Percentiles rank a stretch among this genome's conserved stretches.
Evolutionary conservation across 306 rosid species (phyloP).

Genomic region (Trifolium pratense): DNA sequence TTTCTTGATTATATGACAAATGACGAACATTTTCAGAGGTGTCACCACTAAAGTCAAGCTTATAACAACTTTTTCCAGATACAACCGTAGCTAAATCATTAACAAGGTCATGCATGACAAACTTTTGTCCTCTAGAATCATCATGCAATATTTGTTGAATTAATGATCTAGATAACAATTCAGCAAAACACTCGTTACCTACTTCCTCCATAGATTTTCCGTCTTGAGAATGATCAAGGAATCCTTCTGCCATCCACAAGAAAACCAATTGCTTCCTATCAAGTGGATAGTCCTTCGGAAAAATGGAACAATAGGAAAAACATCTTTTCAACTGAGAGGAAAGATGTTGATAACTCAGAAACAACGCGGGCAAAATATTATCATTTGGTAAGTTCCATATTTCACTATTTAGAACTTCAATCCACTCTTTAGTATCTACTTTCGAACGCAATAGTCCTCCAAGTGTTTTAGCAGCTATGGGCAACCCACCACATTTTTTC

Average conservation of each 20-base stretch:
- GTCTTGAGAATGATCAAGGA: background rate
- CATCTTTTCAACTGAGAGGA: conserved; percentile 7
- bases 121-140: background rate
- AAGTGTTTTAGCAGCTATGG: background rate
- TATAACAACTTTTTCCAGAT: background rate
- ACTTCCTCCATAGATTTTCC: conserved; percentile 15
- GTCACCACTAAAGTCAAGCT: background rate
- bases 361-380: background rate
- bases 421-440: conserved; percentile 45
- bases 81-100: background rate
- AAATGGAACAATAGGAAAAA: background rate
- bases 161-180: conserved; percentile 10
- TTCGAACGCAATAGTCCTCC: background rate
- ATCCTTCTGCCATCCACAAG: conserved; percentile 53
- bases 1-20: background rate
- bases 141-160: background rate
- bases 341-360: conserved; percentile 1
- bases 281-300: background rate
- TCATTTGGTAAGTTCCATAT: conserved; percentile 22
- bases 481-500: background rate
- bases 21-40: background rate
- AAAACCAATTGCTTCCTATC: background rate
- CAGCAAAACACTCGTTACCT: conserved; percentile 35
- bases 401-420: background rate
- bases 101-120: conserved; percentile 39